phyloP scores from a whole-genome alignment of 805 yeast genomes.

The Yamadazyma insecticola region DNA sequence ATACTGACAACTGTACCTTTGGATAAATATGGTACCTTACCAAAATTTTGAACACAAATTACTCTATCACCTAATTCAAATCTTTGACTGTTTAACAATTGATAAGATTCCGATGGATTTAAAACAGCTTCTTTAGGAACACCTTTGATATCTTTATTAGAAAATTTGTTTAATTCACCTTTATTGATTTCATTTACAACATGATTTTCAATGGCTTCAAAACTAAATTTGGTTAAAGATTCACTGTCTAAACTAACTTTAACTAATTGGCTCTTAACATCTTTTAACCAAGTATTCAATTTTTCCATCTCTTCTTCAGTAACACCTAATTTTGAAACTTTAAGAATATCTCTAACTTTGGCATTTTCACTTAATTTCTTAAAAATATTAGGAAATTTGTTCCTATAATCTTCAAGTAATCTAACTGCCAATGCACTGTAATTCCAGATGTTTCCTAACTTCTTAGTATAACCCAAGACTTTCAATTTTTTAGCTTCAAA shows the following conservation, averaged over 20 bases:
- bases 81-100: conserved; percentile 65
- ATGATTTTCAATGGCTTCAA: conserved; percentile 62
- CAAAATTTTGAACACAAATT: conserved; percentile 75
- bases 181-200: conserved; percentile 37
- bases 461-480: conserved; percentile 82
- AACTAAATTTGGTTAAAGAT: conserved; percentile 62
- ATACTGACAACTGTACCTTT: conserved; percentile 86
- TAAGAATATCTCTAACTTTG: conserved; percentile 30
- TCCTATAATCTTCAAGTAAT: conserved; percentile 57
- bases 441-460: conserved; percentile 57
- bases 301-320: conserved; percentile 42
- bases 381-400: conserved; percentile 61
- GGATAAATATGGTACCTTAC: conserved; percentile 81
- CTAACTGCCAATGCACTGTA: conserved; percentile 71
- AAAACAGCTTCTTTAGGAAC: conserved; percentile 84
- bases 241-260: conserved; percentile 76
- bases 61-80: conserved; percentile 90
- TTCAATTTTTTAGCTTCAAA: conserved; percentile 75
- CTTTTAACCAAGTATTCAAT: conserved; percentile 46
- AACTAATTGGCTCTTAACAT: conserved; percentile 43
- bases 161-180: conserved; percentile 40
- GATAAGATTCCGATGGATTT: conserved; percentile 68
- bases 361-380: conserved; percentile 24
- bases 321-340: conserved; percentile 29
- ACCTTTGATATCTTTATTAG: conserved; percentile 60